A percentile compares a stretch with the other conserved stretches of the same genome.
These are phyloP conservation scores for Fusarium subglutinans DNA, from an alignment of 2,329 filamentous ascomycete genomes.

Conservation along the genomic window DNA sequence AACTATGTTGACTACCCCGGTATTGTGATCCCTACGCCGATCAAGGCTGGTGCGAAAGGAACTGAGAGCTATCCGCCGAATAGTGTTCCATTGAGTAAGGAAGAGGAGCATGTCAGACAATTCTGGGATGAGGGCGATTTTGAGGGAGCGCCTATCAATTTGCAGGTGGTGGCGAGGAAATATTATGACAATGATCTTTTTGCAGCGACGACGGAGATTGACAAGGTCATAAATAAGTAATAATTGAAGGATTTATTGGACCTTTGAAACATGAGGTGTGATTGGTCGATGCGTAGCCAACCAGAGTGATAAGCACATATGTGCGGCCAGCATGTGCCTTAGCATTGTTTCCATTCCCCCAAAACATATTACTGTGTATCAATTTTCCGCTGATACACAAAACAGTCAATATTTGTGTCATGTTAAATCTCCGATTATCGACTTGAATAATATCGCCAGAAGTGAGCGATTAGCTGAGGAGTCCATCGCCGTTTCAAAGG, in stretches of 20 bases:
- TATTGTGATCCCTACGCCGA: slow-evolving; percentile 47
- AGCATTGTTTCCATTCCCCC: fast-evolving
- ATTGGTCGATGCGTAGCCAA: neutral
- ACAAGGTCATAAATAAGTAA: neutral
- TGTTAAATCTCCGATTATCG: fast-evolving
- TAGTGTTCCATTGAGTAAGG: neutral
- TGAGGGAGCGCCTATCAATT: slow-evolving; percentile 46
- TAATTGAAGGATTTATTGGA: neutral
- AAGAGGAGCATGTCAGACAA: slow-evolving; percentile 36
- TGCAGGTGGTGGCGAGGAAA: slow-evolving; percentile 48
- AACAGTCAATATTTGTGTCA: fast-evolving
- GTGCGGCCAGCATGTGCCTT: neutral
- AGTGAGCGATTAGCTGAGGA: fast-evolving
- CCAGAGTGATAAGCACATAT: neutral
- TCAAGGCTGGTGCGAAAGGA: slow-evolving; percentile 17
- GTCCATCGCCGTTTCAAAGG: fast-evolving
- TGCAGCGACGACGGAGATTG: neutral
- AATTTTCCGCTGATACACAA: fast-evolving
- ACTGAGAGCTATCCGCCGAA: neutral
- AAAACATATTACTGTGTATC: fast-evolving
- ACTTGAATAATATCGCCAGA: fast-evolving
- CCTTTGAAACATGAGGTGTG: neutral
- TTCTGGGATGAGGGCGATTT: slow-evolving; percentile 48
- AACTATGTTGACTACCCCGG: slow-evolving; percentile 51
- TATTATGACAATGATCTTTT: slow-evolving; percentile 43